Evolutionary conservation across 306 rosid species (phyloP), one percentile per base, ranked within the genome.

Genomic region (Geum urbanum): DNA sequence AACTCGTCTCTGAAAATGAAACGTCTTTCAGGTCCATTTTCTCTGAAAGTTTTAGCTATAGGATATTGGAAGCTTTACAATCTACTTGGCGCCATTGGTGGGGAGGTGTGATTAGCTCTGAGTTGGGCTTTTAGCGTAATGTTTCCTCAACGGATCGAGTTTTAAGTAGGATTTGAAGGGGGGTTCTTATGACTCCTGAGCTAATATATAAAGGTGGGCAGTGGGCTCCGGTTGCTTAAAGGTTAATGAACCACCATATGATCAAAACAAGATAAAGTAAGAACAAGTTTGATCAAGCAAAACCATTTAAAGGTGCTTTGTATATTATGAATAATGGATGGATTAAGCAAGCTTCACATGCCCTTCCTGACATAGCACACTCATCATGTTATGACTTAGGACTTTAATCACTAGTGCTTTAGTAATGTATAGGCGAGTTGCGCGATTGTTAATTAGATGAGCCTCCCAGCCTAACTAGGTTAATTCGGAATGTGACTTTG

Each of bases 331-430:
- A 18, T 2, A 52, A 55, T 64, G 66, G 56, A 12, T 70, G 46
- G 39, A 69, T 60, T 62, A 60, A 76, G 74, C 55, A 70, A 73
- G 78, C 54, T 61, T 68, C 78, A 78, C 78, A 69, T 73, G 72
- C 71, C 55, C 65, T 67, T 61, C 48, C 48, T 73, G 48, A 52
- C 70, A 44, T 46, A n/a, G 73, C 54, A 78, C 37, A 32, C 73
- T 71, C 77, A 66, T 72, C 46, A 52, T 58, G 20, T 18, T 71
- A 46, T 43, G 20, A 18, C 9, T 18, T 72, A 24, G 49, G 35
- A 22, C 55, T 56, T 24, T 24, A 9, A 54, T 57, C 18, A 66
- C 18, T 3, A 32, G 37, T 32, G 4, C 37, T 47, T 32, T 51
- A 2, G 37, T 41, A 20, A 56, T 41, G 41, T 32, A 49, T 54